phyloP scores from a whole-genome alignment of 164 flowering plant genomes.

The Warburgia ugandensis region DNA sequence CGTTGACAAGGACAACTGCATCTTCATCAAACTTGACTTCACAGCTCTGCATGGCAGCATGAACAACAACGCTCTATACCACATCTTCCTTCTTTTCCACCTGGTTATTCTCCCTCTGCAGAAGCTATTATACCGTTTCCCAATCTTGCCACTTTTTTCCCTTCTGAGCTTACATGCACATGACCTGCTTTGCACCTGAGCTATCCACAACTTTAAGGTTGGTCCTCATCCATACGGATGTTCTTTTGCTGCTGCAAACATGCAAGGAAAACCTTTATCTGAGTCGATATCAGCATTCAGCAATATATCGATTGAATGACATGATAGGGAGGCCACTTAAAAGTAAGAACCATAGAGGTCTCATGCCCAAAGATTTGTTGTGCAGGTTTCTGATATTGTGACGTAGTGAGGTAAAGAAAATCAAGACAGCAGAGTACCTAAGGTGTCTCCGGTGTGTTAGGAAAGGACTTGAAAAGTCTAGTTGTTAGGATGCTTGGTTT shows the following conservation, averaged over 20 bases:
- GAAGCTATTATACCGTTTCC: constrained; percentile 83
- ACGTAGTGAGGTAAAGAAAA: too few relatives aligned
- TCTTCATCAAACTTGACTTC: constrained; percentile 84
- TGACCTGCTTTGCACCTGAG: constrained; percentile 71
- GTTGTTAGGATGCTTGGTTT: too few relatives aligned
- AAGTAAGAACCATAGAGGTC: too few relatives aligned
- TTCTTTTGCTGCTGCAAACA: constrained; percentile 62
- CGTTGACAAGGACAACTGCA: constrained; percentile 76
- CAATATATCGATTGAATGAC: too few relatives aligned
- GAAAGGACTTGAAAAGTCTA: too few relatives aligned
- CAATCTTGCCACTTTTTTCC: constrained; percentile 76
- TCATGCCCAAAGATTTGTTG: too few relatives aligned
- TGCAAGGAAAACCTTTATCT: too few relatives aligned
- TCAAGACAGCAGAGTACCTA: background rate
- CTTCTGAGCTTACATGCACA: constrained; percentile 76
- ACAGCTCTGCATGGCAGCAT: constrained; percentile 92
- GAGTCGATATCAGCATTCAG: too few relatives aligned
- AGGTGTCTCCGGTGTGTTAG: background rate
- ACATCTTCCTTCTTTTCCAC: constrained; percentile 66
- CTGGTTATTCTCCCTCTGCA: constrained; percentile 77
- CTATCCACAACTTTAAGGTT: constrained; percentile 84
- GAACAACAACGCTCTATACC: constrained; percentile 72
- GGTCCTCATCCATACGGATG: constrained; percentile 86
- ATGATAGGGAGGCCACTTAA: too few relatives aligned
- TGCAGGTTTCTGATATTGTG: too few relatives aligned